Conservation (phyloP, 495 filamentous ascomycete genomes). For the Aspergillus baeticus region DNA sequence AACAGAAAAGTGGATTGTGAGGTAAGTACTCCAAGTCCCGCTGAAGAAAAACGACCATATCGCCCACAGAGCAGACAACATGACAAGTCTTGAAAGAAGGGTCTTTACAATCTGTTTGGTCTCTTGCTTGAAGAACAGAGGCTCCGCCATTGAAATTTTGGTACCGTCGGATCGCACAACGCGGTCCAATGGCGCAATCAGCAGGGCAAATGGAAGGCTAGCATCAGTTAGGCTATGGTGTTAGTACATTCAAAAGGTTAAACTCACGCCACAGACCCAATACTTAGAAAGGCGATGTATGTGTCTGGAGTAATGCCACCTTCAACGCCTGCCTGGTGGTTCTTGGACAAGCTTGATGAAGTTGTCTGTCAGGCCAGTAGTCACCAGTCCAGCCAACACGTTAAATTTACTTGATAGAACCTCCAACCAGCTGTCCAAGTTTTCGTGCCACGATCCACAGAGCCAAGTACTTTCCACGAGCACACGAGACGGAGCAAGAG, state of each 20-base stretch:
- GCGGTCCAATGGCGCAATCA: conserved; percentile 28
- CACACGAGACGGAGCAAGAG: conserved; percentile 26
- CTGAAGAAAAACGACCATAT: conserved; percentile 33
- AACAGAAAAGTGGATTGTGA: conserved; percentile 30
- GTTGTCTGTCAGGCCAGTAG: neutral
- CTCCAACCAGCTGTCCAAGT: conserved; percentile 30
- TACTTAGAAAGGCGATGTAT: conserved; percentile 31
- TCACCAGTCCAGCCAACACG: no score
- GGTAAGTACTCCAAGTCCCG: conserved; percentile 28
- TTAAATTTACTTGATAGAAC: conserved; percentile 35
- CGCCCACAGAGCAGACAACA: conserved; percentile 28
- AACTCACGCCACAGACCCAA: conserved; percentile 31
- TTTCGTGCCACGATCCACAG: conserved; percentile 34
- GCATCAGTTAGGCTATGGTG: no score
- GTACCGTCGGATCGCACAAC: conserved; percentile 31
- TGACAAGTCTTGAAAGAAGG: conserved; percentile 26
- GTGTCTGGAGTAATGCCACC: conserved; percentile 28
- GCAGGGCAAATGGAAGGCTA: conserved; percentile 27
- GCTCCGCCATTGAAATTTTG: conserved; percentile 23
- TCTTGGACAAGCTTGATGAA: conserved; percentile 23
- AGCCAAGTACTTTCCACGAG: conserved; percentile 31
- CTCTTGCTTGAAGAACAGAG: conserved; percentile 27
- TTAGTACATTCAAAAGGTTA: no score
- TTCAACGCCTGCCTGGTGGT: conserved; percentile 19
- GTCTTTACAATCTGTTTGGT: conserved; percentile 27